These are phyloP conservation scores for Westerdykella ornata DNA, from an alignment of 2,329 filamentous ascomycete species.

Conservation along the genomic window DNA sequence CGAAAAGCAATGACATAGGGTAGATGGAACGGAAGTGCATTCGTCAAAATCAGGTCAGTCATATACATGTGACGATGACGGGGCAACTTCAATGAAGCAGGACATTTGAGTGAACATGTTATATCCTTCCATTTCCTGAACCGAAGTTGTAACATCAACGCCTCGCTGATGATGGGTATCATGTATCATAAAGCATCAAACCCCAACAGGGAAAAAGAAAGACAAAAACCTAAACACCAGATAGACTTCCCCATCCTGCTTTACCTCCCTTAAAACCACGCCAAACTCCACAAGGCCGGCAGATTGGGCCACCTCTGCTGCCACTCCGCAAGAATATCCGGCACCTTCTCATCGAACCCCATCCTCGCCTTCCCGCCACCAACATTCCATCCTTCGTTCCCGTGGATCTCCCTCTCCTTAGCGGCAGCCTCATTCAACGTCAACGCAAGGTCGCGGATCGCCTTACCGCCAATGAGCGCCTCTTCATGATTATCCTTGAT, in stretches of 20 bases:
- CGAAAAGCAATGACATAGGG: too few species aligned
- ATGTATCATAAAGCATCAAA: too few species aligned
- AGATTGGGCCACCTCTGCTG: conserved; percentile 91
- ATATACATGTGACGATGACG: too few species aligned
- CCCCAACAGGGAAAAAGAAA: too few species aligned
- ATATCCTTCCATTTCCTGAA: too few species aligned
- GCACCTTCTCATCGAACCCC: conserved; percentile 87
- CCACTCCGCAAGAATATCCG: conserved; percentile 86
- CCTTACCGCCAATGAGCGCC: conserved; percentile 79
- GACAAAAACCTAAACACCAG: too few species aligned
- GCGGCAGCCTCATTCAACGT: conserved; percentile 72
- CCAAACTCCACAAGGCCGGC: conserved; percentile 87
- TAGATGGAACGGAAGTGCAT: too few species aligned
- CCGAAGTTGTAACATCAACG: too few species aligned
- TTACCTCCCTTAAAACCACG: conserved; percentile 65
- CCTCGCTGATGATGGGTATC: too few species aligned
- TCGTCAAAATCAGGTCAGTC: too few species aligned
- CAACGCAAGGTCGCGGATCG: conserved; percentile 85
- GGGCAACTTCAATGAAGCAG: too few species aligned
- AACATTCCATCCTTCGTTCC: conserved; percentile 60
- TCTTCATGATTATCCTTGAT: conserved; percentile 99
- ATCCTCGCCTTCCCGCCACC: conserved; percentile 53
- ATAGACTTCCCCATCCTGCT: background rate
- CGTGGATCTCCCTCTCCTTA: conserved; percentile 65
- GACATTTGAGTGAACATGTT: too few species aligned